These are phyloP conservation scores for Golubevia sp. DNA, from an alignment of 1,284 basidiomycete genomes.

Conservation along the genomic window DNA sequence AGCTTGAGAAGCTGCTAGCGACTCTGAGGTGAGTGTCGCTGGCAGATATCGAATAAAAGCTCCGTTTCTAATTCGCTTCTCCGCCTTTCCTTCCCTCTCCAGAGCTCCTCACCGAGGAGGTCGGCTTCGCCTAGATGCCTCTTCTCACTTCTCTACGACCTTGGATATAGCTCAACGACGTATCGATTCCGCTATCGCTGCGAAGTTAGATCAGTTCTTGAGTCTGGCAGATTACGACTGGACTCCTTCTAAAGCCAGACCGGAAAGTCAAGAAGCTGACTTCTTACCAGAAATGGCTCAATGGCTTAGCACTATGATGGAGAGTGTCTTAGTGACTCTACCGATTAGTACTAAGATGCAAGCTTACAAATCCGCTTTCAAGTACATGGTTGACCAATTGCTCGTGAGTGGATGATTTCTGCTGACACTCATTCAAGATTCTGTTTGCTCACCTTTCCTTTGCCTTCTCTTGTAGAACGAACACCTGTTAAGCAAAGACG, in stretches of 20 bases:
- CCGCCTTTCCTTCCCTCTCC: no score
- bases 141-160: slow-evolving; percentile 73
- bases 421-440: not conserved
- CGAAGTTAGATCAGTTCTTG: slow-evolving; percentile 95
- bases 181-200: slow-evolving; percentile 80
- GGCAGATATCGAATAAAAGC: no score
- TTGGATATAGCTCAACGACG: slow-evolving; percentile 75
- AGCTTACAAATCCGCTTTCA: slow-evolving; percentile 39
- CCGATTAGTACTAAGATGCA: slow-evolving; percentile 28
- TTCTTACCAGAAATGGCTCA: slow-evolving; percentile 48
- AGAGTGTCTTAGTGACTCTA: slow-evolving; percentile 43
- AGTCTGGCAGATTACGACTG: slow-evolving; percentile 93
- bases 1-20: slow-evolving; percentile 84
- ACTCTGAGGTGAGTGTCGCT: slow-evolving; percentile 61
- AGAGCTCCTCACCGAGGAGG: slow-evolving; percentile 84
- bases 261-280: not conserved
- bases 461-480: not conserved
- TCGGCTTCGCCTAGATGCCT: slow-evolving; percentile 73
- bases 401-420: slow-evolving; percentile 15
- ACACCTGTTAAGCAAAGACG: slow-evolving; percentile 19
- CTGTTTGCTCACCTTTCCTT: not conserved
- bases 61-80: no score
- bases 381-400: slow-evolving; percentile 30
- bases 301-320: slow-evolving; percentile 59
- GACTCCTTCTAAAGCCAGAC: slow-evolving; percentile 68